Conservation (phyloP, 2,329 filamentous ascomycete genomes). For the Colletotrichum eremochloae region DNA sequence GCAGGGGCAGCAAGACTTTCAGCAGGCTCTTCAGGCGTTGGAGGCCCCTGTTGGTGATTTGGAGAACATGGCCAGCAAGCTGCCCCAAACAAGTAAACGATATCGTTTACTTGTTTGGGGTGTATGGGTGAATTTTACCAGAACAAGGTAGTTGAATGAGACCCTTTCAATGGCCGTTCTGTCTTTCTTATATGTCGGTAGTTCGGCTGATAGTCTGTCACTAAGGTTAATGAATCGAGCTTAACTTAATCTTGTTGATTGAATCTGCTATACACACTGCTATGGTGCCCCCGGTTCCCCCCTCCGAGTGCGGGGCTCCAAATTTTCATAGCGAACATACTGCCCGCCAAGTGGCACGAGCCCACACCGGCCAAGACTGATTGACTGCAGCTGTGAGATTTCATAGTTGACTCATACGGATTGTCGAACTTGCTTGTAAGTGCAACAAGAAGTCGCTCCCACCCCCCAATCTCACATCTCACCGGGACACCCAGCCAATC, state of each 20-base stretch:
- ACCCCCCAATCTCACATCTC: neutral
- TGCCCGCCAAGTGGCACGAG: slow-evolving; percentile 18
- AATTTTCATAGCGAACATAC: slow-evolving; percentile 30
- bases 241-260: slow-evolving; percentile 2
- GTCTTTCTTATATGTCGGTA: slow-evolving; percentile 1
- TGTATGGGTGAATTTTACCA: neutral
- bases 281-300: too few species aligned
- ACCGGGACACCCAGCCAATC: slow-evolving; percentile 25
- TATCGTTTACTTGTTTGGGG: neutral
- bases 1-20: neutral
- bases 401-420: slow-evolving; percentile 33
- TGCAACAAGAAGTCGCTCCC: neutral
- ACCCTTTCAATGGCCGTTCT: neutral
- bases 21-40: slow-evolving; percentile 8
- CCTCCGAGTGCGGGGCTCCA: slow-evolving; percentile 38
- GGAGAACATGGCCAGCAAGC: neutral
- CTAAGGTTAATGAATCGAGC: slow-evolving; percentile 8
- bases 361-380: neutral
- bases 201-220: neutral
- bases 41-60: neutral
- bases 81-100: neutral
- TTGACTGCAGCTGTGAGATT: slow-evolving; percentile 11
- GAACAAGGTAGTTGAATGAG: neutral
- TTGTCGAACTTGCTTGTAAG: slow-evolving; percentile 7
- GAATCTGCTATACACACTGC: neutral